phyloP scores from a whole-genome alignment of 345 rosid species.

The Aethionema arabicum region DNA sequence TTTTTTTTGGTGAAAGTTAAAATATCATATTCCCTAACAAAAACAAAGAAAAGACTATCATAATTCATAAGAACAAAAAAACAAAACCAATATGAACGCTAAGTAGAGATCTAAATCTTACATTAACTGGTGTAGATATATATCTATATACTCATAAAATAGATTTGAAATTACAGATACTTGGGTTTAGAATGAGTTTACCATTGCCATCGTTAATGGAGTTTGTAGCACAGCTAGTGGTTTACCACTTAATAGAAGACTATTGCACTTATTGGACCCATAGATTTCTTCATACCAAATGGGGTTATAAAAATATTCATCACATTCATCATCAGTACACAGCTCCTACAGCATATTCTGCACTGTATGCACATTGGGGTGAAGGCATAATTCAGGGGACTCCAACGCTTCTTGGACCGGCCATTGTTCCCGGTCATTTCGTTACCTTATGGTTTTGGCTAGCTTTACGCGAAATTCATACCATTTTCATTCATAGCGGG shows the following conservation, averaged over 20 bases:
- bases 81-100: too few relatives aligned
- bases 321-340: constrained; percentile 69
- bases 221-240: constrained; percentile 55
- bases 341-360: constrained; percentile 69
- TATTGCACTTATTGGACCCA: constrained; percentile 84
- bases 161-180: constrained; percentile 40
- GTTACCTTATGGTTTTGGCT: constrained; percentile 81
- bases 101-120: too few relatives aligned
- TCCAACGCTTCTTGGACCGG: constrained; percentile 85
- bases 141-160: neutral
- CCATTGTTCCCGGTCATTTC: constrained; percentile 75
- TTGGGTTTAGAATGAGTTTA: constrained; percentile 61
- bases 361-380: constrained; percentile 86
- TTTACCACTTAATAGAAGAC: constrained; percentile 75
- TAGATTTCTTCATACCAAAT: constrained; percentile 62
- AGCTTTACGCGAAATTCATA: constrained; percentile 72
- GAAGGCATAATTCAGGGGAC: constrained; percentile 71
- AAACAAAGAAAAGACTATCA: too few relatives aligned
- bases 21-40: too few relatives aligned
- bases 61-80: too few relatives aligned
- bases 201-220: constrained; percentile 80
- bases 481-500: constrained; percentile 88
- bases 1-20: too few relatives aligned
- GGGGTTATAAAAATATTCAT: constrained; percentile 79
- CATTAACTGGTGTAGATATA: too few relatives aligned